A percentile compares a stretch with the other conserved stretches of the same genome.
These are phyloP conservation scores for Metschnikowia aberdeeniae DNA, from an alignment of 805 yeast species.

Conservation along the genomic window DNA sequence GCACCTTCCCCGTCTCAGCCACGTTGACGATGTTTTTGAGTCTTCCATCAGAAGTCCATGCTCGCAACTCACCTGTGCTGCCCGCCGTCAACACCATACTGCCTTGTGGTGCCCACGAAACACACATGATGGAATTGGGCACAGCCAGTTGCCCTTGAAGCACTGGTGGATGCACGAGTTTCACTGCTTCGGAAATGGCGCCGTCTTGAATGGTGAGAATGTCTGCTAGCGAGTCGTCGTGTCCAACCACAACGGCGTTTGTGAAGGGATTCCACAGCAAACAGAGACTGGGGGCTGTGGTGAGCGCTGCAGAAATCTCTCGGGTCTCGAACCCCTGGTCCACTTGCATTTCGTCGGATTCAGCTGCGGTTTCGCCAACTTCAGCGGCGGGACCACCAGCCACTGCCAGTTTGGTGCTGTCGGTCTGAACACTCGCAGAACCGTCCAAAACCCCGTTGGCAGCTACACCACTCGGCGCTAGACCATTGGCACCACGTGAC, in stretches of 20 bases:
- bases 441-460: background rate
- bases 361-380: background rate
- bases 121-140: slow-evolving; percentile 27
- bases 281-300: slow-evolving; percentile 42
- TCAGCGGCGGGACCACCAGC: background rate
- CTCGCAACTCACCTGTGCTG: slow-evolving; percentile 65
- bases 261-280: slow-evolving; percentile 56
- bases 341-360: background rate
- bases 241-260: slow-evolving; percentile 53
- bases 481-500: background rate
- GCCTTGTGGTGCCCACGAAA: slow-evolving; percentile 69
- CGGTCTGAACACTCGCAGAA: background rate
- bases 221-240: slow-evolving; percentile 43
- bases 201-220: slow-evolving; percentile 34
- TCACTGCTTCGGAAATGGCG: slow-evolving; percentile 27
- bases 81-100: slow-evolving; percentile 58
- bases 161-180: slow-evolving; percentile 35
- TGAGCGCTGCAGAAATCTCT: slow-evolving; percentile 34
- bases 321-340: slow-evolving; percentile 22
- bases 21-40: slow-evolving; percentile 45
- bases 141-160: slow-evolving; percentile 11
- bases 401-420: background rate
- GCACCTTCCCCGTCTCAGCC: slow-evolving; percentile 11
- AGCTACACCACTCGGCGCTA: background rate
- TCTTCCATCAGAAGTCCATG: slow-evolving; percentile 75